Base-by-base conservation (phyloP, 2,329 filamentous ascomycete species). In the Aspergillus ochraceoroseus region DNA sequence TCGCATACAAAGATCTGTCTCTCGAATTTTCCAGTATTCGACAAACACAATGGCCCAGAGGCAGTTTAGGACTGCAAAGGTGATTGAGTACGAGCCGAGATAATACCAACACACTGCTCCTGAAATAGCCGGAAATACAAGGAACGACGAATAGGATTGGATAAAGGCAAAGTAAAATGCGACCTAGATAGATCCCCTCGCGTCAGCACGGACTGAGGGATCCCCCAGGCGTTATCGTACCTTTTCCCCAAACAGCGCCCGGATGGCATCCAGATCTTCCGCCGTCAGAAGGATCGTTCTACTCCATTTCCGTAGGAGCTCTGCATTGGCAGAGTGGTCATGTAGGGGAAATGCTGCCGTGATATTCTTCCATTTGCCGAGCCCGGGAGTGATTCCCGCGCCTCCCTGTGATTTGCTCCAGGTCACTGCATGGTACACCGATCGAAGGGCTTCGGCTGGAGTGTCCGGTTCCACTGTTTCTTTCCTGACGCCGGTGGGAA, bases 131-230 rank as follows among this genome's bases (percentile, higher is more conserved):
- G 88, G 88, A 44, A 90, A 83, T n/a, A 85, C 65, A 17, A 95
- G 72, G 59, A 94, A 94, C 43, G 79, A 74, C 59, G 94, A 94
- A 66, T 96, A 96, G 22, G 83, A 83, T 58, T 94, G 86, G 20
- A 94, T 76, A 59, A 96, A 96, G 26, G 89, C 87, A 62, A 95
- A 96, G 70, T 96, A 96, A 64, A 94, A 94, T 23, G 86, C 90
- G 43, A 95, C 85, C 74, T 79, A 47, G 6, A 33, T 22, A 13
- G 12, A 15, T 20, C 22, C 5, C 23, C 2, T 6, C 9, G 6
- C 5, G 26, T 28, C 3, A 14, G 17, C 27, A 9, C 31, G 13
- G n/a, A 8, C 2, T 9, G 28, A 5, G 9, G 20, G 5, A 22
- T 22, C 20, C 5, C 5, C 20, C 5, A 22, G 20, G 28, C 7